Conservation (phyloP, 176 grass and related monocot species). For the Oryza brachyantha region DNA sequence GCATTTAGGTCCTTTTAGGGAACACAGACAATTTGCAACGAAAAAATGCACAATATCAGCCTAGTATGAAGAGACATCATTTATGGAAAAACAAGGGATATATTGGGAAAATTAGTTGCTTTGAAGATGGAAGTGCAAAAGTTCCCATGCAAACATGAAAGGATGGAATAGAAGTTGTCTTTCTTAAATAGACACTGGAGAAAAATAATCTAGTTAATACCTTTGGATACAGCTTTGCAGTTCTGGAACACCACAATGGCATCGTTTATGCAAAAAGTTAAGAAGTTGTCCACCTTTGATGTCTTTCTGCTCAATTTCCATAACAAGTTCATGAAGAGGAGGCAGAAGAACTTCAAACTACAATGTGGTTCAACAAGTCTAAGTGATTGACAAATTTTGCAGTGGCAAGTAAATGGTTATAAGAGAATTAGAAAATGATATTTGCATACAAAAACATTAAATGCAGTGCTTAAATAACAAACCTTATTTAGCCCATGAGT, state of each 20-base stretch:
- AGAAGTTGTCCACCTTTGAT: constrained; percentile 92
- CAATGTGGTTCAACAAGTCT: neutral
- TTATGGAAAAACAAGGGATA: neutral
- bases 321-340: constrained; percentile 67
- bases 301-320: constrained; percentile 82
- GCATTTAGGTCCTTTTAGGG: neutral
- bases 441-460: neutral
- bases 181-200: constrained; percentile 1
- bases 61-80: neutral
- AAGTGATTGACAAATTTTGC: constrained; percentile 6
- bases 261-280: constrained; percentile 86
- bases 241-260: constrained; percentile 92
- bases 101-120: neutral
- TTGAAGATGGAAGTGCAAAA: neutral
- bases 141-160: constrained; percentile 7
- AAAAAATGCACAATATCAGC: neutral
- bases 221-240: constrained; percentile 96
- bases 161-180: neutral
- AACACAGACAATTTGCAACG: constrained; percentile 5
- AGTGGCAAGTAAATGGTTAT: neutral
- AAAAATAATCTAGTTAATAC: constrained; percentile 44
- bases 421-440: neutral
- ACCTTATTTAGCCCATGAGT: constrained; percentile 91
- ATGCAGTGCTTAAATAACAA: neutral
- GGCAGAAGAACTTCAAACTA: constrained; percentile 94